Evolutionary conservation across 257 asterid genomes (phyloP).

Genomic region (Penstemon barbatus): DNA sequence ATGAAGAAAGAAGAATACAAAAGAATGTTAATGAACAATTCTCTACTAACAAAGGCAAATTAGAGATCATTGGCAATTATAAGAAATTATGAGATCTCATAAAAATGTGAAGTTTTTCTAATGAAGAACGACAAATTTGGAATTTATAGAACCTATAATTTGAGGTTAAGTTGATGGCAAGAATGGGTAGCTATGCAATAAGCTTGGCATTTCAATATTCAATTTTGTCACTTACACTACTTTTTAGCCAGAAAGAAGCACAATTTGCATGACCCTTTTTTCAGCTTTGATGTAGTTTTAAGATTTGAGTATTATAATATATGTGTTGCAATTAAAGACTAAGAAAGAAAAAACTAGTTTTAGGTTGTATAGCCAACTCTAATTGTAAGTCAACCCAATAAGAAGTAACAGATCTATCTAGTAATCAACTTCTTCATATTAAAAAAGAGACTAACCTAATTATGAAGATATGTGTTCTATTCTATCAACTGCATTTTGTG

Average conservation of each 20-base stretch:
- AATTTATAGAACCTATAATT: conserved; percentile 23
- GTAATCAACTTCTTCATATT: too few species aligned
- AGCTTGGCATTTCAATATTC: conserved; percentile 33
- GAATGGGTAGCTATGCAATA: conserved; percentile 31
- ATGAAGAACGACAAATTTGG: background rate
- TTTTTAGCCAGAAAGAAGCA: conserved; percentile 21
- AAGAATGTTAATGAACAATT: conserved; percentile 1
- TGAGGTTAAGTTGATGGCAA: conserved; percentile 25
- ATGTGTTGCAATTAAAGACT: too few species aligned
- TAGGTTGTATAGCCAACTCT: too few species aligned
- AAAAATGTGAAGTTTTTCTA: background rate
- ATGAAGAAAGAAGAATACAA: conserved; percentile 17
- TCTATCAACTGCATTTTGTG: too few species aligned
- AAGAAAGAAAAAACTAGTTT: too few species aligned
- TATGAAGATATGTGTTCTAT: too few species aligned
- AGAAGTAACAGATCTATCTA: too few species aligned
- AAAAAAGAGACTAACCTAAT: too few species aligned
- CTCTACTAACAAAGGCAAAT: background rate
- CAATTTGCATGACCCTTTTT: conserved; percentile 28
- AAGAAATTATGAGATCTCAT: background rate
- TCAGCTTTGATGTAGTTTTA: background rate
- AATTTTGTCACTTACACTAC: background rate
- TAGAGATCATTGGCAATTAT: conserved; percentile 1
- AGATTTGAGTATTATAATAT: too few species aligned
- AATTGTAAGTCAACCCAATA: too few species aligned